Conservation (phyloP, 2,329 filamentous ascomycete genomes). For the Epichloe aotearoae region DNA sequence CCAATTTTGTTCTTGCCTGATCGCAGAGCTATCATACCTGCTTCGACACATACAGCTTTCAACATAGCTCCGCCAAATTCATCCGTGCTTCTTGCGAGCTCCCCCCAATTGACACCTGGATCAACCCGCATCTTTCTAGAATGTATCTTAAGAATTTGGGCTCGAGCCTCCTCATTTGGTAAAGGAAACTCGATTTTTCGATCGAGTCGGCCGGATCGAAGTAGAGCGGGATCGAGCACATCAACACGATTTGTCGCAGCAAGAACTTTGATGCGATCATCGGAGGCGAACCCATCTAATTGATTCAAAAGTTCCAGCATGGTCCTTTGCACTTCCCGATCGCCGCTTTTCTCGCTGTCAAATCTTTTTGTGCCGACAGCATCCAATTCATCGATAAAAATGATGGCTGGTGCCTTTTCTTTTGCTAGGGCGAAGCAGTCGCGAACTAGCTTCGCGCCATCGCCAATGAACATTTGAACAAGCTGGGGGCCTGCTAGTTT, state of each 20-base stretch:
- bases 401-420: slow-evolving; percentile 97
- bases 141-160: slow-evolving; percentile 95
- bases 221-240: slow-evolving; percentile 79
- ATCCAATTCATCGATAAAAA: slow-evolving; percentile 98
- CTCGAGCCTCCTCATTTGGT: slow-evolving; percentile 92
- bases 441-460: slow-evolving; percentile 92
- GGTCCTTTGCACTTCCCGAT: slow-evolving; percentile 93
- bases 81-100: slow-evolving; percentile 90
- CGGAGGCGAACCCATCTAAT: slow-evolving; percentile 92
- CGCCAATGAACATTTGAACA: slow-evolving; percentile 99
- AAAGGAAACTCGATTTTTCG: slow-evolving; percentile 97
- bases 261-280: slow-evolving; percentile 92
- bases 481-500: slow-evolving; percentile 96
- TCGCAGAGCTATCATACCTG: slow-evolving; percentile 94
- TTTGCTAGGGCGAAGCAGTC: slow-evolving; percentile 97
- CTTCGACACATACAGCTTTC: slow-evolving; percentile 97
- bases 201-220: slow-evolving; percentile 85
- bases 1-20: slow-evolving; percentile 93
- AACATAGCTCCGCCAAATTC: slow-evolving; percentile 97
- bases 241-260: slow-evolving; percentile 92
- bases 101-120: slow-evolving; percentile 85
- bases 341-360: slow-evolving; percentile 95
- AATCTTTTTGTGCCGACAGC: slow-evolving; percentile 98
- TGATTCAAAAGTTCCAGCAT: slow-evolving; percentile 99
- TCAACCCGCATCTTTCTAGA: slow-evolving; percentile 97